Percentiles rank a stretch among this genome's conserved stretches.
phyloP scores from a whole-genome alignment of 768 basidiomycete genomes.

The Xanthoconium stramineum region DNA sequence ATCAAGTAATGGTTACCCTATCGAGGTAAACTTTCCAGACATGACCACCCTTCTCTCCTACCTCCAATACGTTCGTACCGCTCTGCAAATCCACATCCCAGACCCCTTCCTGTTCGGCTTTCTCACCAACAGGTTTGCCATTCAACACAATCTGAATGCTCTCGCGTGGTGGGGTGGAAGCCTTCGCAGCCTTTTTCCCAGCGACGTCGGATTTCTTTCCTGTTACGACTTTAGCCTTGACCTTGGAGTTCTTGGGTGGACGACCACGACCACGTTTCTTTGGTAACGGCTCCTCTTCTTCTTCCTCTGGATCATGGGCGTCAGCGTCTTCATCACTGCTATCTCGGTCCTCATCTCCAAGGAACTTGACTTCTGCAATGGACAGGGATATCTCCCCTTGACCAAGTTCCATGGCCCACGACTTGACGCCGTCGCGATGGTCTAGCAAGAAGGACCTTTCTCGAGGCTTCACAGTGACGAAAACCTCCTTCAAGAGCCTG shows the following conservation, averaged over 20 bases:
- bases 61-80: conserved; percentile 64
- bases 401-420: conserved; percentile 65
- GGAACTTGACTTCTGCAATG: conserved; percentile 51
- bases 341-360: conserved; percentile 57
- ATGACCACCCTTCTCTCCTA: conserved; percentile 68
- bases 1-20: conserved; percentile 32
- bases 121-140: conserved; percentile 46
- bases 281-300: conserved; percentile 33
- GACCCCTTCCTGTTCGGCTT: conserved; percentile 43
- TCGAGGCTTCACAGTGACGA: conserved; percentile 54
- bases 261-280: conserved; percentile 43
- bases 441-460: conserved; percentile 60
- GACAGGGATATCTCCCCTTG: conserved; percentile 54
- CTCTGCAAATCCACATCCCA: conserved; percentile 63
- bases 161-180: conserved; percentile 36
- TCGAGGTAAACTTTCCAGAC: conserved; percentile 71
- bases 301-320: conserved; percentile 41
- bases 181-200: conserved; percentile 46
- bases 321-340: conserved; percentile 56
- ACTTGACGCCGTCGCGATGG: conserved; percentile 66
- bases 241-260: conserved; percentile 32
- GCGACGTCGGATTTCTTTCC: conserved; percentile 31
- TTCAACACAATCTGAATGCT: conserved; percentile 66
- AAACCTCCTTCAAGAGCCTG: conserved; percentile 52
- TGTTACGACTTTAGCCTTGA: conserved; percentile 31